These are phyloP conservation scores for Phaeotremella skinneri DNA, from an alignment of 768 basidiomycete species.

Conservation along the genomic window DNA sequence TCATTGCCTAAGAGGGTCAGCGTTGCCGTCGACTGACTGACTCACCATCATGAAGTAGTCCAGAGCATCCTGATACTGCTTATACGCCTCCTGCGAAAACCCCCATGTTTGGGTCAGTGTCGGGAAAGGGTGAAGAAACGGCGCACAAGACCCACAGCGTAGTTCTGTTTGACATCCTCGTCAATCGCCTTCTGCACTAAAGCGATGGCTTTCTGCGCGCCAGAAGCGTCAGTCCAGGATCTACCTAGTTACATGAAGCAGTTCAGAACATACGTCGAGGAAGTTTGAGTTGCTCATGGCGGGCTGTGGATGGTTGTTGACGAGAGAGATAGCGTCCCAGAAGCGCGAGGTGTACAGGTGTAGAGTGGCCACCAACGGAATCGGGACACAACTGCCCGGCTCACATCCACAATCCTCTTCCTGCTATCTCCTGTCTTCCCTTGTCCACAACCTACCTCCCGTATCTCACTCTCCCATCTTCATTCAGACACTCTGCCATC, in stretches of 20 bases:
- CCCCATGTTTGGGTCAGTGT: background rate
- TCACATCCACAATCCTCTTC: too few relatives aligned
- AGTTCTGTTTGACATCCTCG: conserved; percentile 88
- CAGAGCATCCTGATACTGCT: conserved; percentile 87
- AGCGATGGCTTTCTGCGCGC: conserved; percentile 71
- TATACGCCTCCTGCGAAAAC: conserved; percentile 80
- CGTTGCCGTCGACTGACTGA: background rate
- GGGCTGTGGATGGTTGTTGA: conserved; percentile 1
- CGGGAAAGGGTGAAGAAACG: background rate
- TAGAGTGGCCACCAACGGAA: too few relatives aligned
- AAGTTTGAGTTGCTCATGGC: conserved; percentile 51
- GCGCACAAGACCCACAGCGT: conserved; percentile 55
- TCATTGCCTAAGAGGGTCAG: conserved; percentile 43
- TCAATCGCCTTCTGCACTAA: conserved; percentile 91
- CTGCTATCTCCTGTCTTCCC: too few relatives aligned
- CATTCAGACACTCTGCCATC: background rate
- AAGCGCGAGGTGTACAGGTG: too few relatives aligned
- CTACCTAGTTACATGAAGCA: background rate
- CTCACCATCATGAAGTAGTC: conserved; percentile 96
- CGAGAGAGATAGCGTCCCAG: background rate
- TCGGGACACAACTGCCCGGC: too few relatives aligned
- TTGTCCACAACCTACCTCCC: too few relatives aligned
- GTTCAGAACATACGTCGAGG: conserved; percentile 49
- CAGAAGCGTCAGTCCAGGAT: background rate
- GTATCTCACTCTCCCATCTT: background rate